A percentile compares a stretch with the other conserved stretches of the same genome.
Evolutionary conservation across 2,329 filamentous ascomycete species (phyloP).

Genomic region (Colletotrichum spaethianum): DNA sequence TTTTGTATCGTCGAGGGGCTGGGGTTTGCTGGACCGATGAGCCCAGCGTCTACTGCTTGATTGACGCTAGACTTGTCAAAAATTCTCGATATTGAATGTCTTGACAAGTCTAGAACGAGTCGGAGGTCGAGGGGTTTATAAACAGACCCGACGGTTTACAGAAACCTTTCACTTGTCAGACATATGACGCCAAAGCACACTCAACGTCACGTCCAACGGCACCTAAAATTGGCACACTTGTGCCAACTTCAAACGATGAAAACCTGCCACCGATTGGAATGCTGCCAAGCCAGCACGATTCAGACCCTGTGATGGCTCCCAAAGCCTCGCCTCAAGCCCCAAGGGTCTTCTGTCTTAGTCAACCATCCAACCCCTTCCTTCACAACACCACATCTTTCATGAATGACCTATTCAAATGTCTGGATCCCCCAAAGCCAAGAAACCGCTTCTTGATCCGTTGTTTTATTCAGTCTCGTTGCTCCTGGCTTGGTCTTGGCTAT

Average conservation of each 20-base stretch:
- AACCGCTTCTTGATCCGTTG: not conserved
- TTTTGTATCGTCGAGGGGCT: not conserved
- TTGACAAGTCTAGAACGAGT: slow-evolving; percentile 2
- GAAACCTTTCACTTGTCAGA: slow-evolving; percentile 3
- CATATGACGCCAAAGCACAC: slow-evolving; percentile 25
- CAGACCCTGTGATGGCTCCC: slow-evolving; percentile 32
- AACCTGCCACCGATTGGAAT: slow-evolving; percentile 37
- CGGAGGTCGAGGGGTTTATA: not conserved
- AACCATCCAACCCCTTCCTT: slow-evolving; percentile 28
- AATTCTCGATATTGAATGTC: not conserved
- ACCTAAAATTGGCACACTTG: slow-evolving; percentile 8
- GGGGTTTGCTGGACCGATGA: not conserved
- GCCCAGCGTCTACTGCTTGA: not conserved
- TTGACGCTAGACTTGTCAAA: not conserved
- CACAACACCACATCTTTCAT: slow-evolving; percentile 15
- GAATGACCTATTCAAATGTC: slow-evolving; percentile 4
- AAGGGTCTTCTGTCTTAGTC: slow-evolving; percentile 33
- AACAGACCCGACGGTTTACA: slow-evolving; percentile 10
- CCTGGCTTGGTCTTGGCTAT: not conserved
- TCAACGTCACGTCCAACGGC: slow-evolving; percentile 33
- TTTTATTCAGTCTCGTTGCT: slow-evolving; percentile 13
- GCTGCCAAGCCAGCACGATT: slow-evolving; percentile 16
- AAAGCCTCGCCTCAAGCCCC: not conserved
- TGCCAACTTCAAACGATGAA: slow-evolving; percentile 14
- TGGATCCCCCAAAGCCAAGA: slow-evolving; percentile 16